Conservation (phyloP, 2,329 filamentous ascomycete genomes). For the Elsinoe batatas region DNA sequence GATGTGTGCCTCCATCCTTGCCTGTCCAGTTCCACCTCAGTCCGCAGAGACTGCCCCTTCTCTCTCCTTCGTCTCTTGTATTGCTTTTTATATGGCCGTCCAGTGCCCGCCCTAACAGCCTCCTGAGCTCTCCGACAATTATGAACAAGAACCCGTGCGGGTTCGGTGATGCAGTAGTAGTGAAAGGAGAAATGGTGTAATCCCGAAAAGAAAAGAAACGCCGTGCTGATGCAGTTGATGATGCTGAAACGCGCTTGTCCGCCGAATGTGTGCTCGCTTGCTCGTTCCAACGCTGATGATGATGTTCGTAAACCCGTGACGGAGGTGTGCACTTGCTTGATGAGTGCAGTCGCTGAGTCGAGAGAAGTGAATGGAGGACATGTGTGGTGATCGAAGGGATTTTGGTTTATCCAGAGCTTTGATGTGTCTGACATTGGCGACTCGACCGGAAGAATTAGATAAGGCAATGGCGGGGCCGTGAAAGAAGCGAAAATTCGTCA, state of each 20-base stretch:
- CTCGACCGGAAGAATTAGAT: neutral
- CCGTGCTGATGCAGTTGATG: neutral
- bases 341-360: slow-evolving; percentile 2
- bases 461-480: neutral
- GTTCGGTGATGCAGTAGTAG: neutral
- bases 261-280: neutral
- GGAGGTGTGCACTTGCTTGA: neutral
- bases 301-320: neutral
- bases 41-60: neutral
- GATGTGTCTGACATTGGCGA: neutral
- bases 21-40: neutral
- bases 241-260: neutral
- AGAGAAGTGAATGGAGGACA: slow-evolving; percentile 3
- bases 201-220: neutral
- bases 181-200: neutral
- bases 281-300: slow-evolving; percentile 4
- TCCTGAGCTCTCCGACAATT: neutral
- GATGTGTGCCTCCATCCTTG: neutral
- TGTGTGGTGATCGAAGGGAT: neutral
- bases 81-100: slow-evolving; percentile 4
- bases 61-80: neutral
- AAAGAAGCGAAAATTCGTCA: slow-evolving; percentile 7
- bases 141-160: neutral
- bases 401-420: neutral
- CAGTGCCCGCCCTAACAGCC: neutral